Percentiles rank a stretch among this genome's conserved stretches.
Evolutionary conservation across 306 rosid species (phyloP).

Genomic region (Vigna angularis): DNA sequence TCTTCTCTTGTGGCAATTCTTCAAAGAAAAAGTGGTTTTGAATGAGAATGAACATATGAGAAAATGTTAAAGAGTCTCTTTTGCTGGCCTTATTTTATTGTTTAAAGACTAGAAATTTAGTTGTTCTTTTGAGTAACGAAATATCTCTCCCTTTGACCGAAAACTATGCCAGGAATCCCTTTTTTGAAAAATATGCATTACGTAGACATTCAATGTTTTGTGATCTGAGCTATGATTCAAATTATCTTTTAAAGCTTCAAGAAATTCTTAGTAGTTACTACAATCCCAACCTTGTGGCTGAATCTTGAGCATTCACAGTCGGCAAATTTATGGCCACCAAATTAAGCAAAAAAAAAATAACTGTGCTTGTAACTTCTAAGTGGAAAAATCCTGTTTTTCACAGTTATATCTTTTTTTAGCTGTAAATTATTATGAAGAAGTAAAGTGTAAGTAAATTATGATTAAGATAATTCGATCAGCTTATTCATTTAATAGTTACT

Average conservation of each 20-base stretch:
- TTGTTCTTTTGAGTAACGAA: neutral
- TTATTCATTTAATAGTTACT: neutral
- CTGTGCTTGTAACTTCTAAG: neutral
- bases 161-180: neutral
- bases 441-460: neutral
- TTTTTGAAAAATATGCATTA: neutral
- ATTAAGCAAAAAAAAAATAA: neutral
- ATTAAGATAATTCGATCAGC: neutral
- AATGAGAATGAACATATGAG: constrained; percentile 31
- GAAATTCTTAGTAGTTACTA: neutral
- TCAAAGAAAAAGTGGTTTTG: constrained; percentile 14
- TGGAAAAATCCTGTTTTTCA: neutral
- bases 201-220: neutral
- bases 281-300: neutral
- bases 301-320: constrained; percentile 11
- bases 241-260: constrained; percentile 17
- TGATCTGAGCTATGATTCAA: neutral
- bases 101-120: neutral
- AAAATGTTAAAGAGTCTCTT: constrained; percentile 39
- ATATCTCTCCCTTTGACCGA: constrained; percentile 9
- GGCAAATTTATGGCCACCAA: neutral
- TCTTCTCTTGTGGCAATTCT: constrained; percentile 20
- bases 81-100: constrained; percentile 41
- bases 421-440: neutral
- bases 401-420: neutral